Evolutionary conservation across 2,329 filamentous ascomycete species (phyloP), one percentile per base, ranked within the genome.

Genomic region (Thelonectria rubi): DNA sequence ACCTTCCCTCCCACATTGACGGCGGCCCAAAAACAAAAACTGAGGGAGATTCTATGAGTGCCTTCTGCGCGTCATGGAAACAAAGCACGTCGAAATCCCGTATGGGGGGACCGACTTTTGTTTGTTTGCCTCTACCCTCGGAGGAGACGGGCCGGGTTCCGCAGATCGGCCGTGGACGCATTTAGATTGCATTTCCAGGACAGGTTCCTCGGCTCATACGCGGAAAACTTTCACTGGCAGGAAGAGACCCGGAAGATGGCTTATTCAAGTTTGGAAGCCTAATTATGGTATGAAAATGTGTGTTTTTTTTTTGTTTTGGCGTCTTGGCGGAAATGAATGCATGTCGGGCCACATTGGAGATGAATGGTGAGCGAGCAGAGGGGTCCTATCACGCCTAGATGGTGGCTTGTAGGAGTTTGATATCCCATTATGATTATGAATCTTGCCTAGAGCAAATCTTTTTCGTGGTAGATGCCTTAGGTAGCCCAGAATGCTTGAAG

Each of bases 1-100:
- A 94, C 92, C 74, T 98, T 97, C 81, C 95, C 95, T 0, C 89
- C 88, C 3, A 89, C 79, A 42, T 78, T 99, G 77, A 94, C 92
- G 4, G 59, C 84, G 8, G 80, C 85, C 5, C 94, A 98, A 80
- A 98, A 97, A 83, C 81, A 88, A 66, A 84, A 90, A 74, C 78
- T 99, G 66, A 91, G 85, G 78, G 90, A 94, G 71, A 91, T 97
- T 71, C 81, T 99, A 67, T 89, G 76, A 79, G 58, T 46, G 52
- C 26, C 37, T 14, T 49, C 3, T 20, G 26, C 37, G n/a, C 21
- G 37, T 12, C 18, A 49, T 40, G 20, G 52, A 47, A 34, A 47
- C 15, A 18, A 20, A 14, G 8, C 42, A 15, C 17, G 24, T 20
- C 48, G 34, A 18, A 26, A 43, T 21, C 26, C 17, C 10, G 26